Percentiles rank a stretch among this genome's conserved stretches.
Conservation (phyloP, 345 rosid species). For the Dipteronia sinensis region DNA sequence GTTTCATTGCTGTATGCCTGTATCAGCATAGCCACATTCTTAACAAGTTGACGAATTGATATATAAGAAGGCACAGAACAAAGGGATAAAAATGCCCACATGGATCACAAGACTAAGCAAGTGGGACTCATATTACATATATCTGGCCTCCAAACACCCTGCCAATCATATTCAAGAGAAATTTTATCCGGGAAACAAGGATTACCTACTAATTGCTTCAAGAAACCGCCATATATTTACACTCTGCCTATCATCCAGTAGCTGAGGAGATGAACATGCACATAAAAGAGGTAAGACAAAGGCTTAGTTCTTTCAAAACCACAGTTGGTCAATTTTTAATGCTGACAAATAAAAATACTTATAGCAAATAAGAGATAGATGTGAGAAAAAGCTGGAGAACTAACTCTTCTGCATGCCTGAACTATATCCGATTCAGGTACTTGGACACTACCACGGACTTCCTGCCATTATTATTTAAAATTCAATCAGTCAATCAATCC, state of each 20-base stretch:
- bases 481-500: conserved; percentile 24
- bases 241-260: conserved; percentile 83
- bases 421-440: conserved; percentile 80
- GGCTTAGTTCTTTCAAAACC: background rate
- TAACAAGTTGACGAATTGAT: background rate
- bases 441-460: conserved; percentile 77
- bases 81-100: background rate
- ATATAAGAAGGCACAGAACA: background rate
- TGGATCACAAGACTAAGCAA: conserved; percentile 6
- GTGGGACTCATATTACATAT: background rate
- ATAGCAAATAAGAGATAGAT: background rate
- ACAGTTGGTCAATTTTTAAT: background rate
- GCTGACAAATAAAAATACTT: background rate
- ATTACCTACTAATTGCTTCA: conserved; percentile 84
- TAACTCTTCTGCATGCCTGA: conserved; percentile 81
- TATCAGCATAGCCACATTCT: background rate
- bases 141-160: background rate
- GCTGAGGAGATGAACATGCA: conserved; percentile 45
- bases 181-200: conserved; percentile 8
- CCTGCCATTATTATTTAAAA: conserved; percentile 51
- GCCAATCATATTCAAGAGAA: background rate
- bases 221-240: conserved; percentile 78
- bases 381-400: conserved; percentile 30
- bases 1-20: background rate
- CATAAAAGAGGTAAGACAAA: conserved; percentile 16